These are phyloP conservation scores for Rhododendron vialii DNA, from an alignment of 148 eudicot genomes.

Conservation along the genomic window DNA sequence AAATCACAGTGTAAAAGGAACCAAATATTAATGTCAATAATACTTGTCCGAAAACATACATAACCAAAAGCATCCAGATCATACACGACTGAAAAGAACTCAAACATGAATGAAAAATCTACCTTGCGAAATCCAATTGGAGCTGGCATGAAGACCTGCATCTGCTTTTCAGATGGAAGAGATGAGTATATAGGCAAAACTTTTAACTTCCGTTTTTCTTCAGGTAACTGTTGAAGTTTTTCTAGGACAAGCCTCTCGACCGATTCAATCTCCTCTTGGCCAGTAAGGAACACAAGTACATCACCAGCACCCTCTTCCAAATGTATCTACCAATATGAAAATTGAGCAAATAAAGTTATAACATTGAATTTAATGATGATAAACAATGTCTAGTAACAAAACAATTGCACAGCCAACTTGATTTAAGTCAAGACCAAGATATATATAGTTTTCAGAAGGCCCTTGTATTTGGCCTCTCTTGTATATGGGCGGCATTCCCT, in stretches of 20 bases:
- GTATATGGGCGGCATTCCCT: no score
- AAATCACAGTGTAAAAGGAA: background rate
- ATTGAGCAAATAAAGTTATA: conserved; percentile 5
- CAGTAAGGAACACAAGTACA: conserved; percentile 94
- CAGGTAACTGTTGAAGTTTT: conserved; percentile 58
- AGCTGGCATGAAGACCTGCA: conserved; percentile 78
- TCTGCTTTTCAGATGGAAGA: conserved; percentile 94
- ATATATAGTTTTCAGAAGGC: background rate
- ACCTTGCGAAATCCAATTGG: conserved; percentile 87
- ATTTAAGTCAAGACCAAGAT: background rate
- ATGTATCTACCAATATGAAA: conserved; percentile 58
- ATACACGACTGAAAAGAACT: background rate
- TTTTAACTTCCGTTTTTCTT: conserved; percentile 47
- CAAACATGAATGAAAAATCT: background rate
- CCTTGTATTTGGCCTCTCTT: background rate
- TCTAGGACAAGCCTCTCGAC: conserved; percentile 77
- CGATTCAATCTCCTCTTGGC: conserved; percentile 98
- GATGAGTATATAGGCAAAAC: conserved; percentile 69
- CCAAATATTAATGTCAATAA: background rate
- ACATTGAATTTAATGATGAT: background rate
- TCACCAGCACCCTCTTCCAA: conserved; percentile 85
- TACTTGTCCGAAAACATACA: background rate
- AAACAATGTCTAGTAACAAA: background rate
- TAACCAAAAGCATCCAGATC: conserved; percentile 2
- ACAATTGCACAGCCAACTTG: conserved; percentile 2